Conservation (phyloP, 2,329 filamentous ascomycete species). For the Cadophora sp. region DNA sequence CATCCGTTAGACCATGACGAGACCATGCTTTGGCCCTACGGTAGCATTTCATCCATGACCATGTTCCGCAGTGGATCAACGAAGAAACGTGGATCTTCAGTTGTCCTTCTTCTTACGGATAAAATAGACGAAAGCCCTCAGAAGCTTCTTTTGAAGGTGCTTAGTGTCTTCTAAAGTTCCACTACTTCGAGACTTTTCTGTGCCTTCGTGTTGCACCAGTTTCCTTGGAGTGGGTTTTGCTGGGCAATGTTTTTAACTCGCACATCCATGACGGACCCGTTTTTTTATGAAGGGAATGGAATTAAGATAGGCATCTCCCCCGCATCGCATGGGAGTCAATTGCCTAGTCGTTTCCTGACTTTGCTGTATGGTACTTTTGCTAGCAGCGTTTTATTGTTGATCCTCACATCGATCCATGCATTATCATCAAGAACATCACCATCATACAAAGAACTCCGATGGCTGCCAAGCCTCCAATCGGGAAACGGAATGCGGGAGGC, state of each 20-base stretch:
- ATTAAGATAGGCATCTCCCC: background rate
- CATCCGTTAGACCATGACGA: background rate
- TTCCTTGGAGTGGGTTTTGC: background rate
- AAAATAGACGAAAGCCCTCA: conserved; percentile 32
- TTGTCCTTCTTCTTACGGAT: conserved; percentile 31
- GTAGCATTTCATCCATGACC: background rate
- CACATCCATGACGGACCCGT: background rate
- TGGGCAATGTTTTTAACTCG: background rate
- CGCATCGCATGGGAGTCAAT: background rate
- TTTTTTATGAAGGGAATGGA: background rate
- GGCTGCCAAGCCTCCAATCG: background rate
- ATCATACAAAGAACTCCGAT: background rate
- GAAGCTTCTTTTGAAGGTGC: conserved; percentile 24
- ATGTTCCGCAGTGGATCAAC: background rate
- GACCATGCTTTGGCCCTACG: conserved; percentile 1
- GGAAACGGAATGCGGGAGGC: background rate
- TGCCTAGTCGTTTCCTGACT: background rate
- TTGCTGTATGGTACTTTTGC: conserved; percentile 15
- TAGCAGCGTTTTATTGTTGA: conserved; percentile 5
- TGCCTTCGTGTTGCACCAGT: background rate
- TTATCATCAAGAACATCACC: background rate
- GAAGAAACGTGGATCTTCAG: conserved; percentile 28
- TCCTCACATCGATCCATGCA: background rate
- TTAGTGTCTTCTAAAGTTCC: background rate
- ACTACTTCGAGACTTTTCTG: conserved; percentile 3